These are phyloP conservation scores for Colletotrichum sp. DNA, from an alignment of 2,329 filamentous ascomycete species.

Conservation along the genomic window DNA sequence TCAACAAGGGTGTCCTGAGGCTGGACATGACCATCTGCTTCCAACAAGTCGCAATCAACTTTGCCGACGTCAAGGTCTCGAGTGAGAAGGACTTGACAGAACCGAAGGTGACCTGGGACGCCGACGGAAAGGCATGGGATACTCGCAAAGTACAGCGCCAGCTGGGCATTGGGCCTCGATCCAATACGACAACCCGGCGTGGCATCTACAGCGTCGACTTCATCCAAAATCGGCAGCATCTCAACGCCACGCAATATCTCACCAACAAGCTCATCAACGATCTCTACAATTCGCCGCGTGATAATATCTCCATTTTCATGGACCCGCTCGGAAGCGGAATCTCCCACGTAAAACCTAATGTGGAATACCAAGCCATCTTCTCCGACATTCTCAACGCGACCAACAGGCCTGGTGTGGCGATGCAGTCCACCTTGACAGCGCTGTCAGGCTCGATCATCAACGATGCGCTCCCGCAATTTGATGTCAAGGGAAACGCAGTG, in stretches of 20 bases:
- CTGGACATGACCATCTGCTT: conserved; percentile 22
- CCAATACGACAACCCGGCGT: not conserved
- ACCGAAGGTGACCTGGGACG: conserved; percentile 17
- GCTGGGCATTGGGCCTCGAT: conserved; percentile 5
- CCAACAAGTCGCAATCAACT: conserved; percentile 20
- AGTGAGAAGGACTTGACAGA: conserved; percentile 19
- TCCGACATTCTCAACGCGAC: conserved; percentile 21
- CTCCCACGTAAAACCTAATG: conserved; percentile 21
- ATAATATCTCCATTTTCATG: conserved; percentile 20
- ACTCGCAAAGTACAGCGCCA: conserved; percentile 17
- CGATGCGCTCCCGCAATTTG: conserved; percentile 19
- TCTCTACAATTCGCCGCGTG: conserved; percentile 16
- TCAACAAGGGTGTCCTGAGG: conserved; percentile 9
- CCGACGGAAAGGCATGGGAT: conserved; percentile 10
- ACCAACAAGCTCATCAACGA: conserved; percentile 24
- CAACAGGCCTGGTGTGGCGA: conserved; percentile 20
- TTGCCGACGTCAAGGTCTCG: conserved; percentile 23
- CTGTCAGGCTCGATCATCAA: conserved; percentile 22
- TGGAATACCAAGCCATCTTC: conserved; percentile 24
- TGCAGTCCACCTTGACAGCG: conserved; percentile 23
- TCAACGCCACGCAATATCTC: conserved; percentile 19
- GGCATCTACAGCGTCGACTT: conserved; percentile 22
- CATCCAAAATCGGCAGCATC: not conserved
- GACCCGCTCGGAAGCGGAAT: conserved; percentile 19
- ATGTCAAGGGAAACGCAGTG: not conserved